Base-by-base conservation (phyloP, 2,329 filamentous ascomycete genomes). In the Fusarium sp. region DNA sequence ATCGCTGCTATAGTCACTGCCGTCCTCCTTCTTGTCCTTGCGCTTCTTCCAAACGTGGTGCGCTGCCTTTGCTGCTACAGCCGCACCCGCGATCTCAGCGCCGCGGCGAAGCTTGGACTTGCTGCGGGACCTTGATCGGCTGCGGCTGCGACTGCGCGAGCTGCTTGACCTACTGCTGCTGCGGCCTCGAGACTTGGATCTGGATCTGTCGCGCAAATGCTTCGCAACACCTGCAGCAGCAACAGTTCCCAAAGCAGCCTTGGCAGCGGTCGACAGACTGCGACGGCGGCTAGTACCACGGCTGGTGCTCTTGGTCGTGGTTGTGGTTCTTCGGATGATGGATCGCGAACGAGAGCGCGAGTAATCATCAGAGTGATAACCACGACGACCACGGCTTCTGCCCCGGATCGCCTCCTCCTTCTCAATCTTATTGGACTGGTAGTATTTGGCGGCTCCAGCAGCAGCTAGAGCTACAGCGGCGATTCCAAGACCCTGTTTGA, bases 381-480 rank as follows among this genome's bases (percentile, higher is more conserved):
- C 78, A 39, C 79, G 77, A 41, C 86, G 77, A 26, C 49, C 49
- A 28, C 85, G 83, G 71, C 84, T 85, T 45, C 88, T 85, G 12
- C 89, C 89, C 51, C 89, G 85, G 30, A 67, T 80, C 16, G 83
- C 77, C 71, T 90, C 88, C 67, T 89, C 88, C 73, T 85, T 88
- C 45, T 90, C 86, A 45, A 85, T 77, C 74, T 88, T 89, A 77
- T 83, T 86, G 70, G 85, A 84, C 67, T 89, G 85, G 75, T 87
- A 86, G 73, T 89, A 90, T 75, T 90, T 90, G 66, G 88, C 84
- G 7, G 88, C 88, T n/a, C 88, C 89, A 6, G 88, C 88, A 21
- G 89, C 86, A 10, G 88, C 89, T 25, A 90, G 81, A 18, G 88
- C 88, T 23, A 89, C 88, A 12, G 88, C 88, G 11, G 89, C 89